A percentile compares a stretch with the other conserved stretches of the same genome.
Conservation (phyloP, 306 rosid genomes). For the Malus sieversii region DNA sequence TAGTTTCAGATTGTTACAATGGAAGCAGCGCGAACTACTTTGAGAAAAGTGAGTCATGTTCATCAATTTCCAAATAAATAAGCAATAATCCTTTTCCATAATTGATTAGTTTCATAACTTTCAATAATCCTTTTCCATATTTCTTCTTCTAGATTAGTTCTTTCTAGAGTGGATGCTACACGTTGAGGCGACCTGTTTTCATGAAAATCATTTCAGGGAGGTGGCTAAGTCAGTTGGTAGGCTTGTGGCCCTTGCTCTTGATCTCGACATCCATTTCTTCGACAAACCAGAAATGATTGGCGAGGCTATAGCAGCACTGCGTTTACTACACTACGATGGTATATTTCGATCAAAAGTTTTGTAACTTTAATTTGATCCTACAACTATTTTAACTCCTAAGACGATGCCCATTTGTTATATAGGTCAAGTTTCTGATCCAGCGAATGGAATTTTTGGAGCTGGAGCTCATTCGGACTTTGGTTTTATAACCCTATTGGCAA, state of each 20-base stretch:
- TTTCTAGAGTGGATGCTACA: not conserved
- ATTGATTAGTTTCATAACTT: no score
- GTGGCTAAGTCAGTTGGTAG: slow-evolving; percentile 61
- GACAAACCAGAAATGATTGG: slow-evolving; percentile 67
- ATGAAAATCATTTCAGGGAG: slow-evolving; percentile 39
- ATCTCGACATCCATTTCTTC: slow-evolving; percentile 53
- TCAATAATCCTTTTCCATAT: no score
- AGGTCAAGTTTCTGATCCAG: slow-evolving; percentile 72
- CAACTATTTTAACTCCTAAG: not conserved
- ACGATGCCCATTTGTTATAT: not conserved
- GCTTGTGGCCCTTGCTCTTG: slow-evolving; percentile 85
- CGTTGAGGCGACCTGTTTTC: not conserved
- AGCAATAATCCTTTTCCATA: no score
- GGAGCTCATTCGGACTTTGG: slow-evolving; percentile 94
- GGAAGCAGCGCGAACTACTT: no score
- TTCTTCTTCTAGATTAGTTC: not conserved
- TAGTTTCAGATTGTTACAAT: no score
- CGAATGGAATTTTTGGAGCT: slow-evolving; percentile 71
- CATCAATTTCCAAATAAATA: no score
- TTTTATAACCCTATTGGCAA: slow-evolving; percentile 63
- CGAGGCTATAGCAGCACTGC: slow-evolving; percentile 60
- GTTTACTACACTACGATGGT: slow-evolving; percentile 81
- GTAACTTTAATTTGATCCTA: not conserved
- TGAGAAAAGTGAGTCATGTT: no score
- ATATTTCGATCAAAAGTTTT: not conserved